phyloP scores from a whole-genome alignment of 768 basidiomycete genomes.

The Lentinus tigrinus region DNA sequence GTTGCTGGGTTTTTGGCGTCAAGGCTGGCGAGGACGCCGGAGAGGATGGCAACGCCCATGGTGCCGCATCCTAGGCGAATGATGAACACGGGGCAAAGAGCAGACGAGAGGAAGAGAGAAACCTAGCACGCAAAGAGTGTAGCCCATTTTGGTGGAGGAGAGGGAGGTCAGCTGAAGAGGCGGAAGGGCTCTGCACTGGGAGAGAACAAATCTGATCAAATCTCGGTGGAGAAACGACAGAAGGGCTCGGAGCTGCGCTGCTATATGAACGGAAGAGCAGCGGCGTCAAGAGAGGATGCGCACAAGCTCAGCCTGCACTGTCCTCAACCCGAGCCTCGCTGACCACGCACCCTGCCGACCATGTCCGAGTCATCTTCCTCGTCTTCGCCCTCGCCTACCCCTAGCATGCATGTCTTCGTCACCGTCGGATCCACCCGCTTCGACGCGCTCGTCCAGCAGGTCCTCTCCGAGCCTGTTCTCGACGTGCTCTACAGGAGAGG shows the following conservation, averaged over 20 bases:
- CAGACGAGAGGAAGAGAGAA: conserved; percentile 11
- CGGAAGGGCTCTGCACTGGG: background rate
- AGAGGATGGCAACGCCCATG: conserved; percentile 95
- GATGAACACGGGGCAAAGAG: conserved; percentile 18
- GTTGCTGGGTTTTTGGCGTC: conserved; percentile 40
- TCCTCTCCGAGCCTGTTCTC: conserved; percentile 59
- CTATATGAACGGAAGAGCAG: background rate
- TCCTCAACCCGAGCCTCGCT: too few relatives aligned
- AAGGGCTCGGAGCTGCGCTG: background rate
- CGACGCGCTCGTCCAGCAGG: conserved; percentile 64
- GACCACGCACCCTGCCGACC: background rate
- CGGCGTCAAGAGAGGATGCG: background rate
- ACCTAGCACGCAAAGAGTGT: conserved; percentile 90
- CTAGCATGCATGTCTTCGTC: conserved; percentile 50
- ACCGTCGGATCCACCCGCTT: conserved; percentile 92
- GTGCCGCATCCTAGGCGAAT: conserved; percentile 85
- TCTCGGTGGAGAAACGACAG: background rate
- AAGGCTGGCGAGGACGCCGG: conserved; percentile 86
- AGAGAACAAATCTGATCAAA: background rate
- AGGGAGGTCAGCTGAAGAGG: conserved; percentile 13
- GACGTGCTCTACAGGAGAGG: conserved; percentile 50
- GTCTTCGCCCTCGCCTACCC: background rate
- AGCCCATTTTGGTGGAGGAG: conserved; percentile 62
- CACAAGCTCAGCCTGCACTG: background rate
- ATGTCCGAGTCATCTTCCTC: conserved; percentile 10